These are phyloP conservation scores for Lecanoromycetidae sp. DNA, from an alignment of 2,329 filamentous ascomycete species.

Conservation along the genomic window DNA sequence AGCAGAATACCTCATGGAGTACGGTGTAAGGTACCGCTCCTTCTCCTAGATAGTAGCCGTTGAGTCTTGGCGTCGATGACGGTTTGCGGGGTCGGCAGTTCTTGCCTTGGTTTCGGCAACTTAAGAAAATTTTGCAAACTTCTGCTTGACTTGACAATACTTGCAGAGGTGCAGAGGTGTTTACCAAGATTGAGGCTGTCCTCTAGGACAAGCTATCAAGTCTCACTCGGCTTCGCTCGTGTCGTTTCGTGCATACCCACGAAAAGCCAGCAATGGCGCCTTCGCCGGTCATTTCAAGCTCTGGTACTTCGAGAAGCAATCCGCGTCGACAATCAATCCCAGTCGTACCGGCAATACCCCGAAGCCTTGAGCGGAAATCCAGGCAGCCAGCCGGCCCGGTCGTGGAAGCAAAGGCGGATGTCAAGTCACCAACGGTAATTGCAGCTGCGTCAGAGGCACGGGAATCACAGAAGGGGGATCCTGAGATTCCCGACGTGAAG, in stretches of 20 bases:
- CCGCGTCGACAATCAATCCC: constrained; percentile 2
- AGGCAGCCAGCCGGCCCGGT: background rate
- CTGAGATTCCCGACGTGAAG: no score
- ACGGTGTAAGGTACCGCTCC: background rate
- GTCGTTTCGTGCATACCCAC: background rate
- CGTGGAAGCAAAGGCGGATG: background rate
- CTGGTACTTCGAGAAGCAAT: background rate
- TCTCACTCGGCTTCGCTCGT: background rate
- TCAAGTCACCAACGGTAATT: background rate
- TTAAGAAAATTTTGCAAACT: background rate
- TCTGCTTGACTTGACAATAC: background rate
- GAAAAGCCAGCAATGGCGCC: constrained; percentile 6
- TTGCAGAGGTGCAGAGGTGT: background rate
- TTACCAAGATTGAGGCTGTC: constrained; percentile 4
- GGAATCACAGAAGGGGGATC: no score
- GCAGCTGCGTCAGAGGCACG: no score
- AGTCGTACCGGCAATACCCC: constrained; percentile 14
- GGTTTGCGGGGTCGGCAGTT: constrained; percentile 2
- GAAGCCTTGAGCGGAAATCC: constrained; percentile 11
- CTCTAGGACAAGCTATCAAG: background rate
- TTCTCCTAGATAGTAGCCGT: background rate
- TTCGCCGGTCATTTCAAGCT: constrained; percentile 8
- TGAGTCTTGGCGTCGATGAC: constrained; percentile 3
- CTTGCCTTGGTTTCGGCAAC: no score
- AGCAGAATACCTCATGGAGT: background rate